Evolutionary conservation across 208 protist genomes (phyloP), one percentile per base, ranked within the genome.

Genomic region (Leishmania major): DNA sequence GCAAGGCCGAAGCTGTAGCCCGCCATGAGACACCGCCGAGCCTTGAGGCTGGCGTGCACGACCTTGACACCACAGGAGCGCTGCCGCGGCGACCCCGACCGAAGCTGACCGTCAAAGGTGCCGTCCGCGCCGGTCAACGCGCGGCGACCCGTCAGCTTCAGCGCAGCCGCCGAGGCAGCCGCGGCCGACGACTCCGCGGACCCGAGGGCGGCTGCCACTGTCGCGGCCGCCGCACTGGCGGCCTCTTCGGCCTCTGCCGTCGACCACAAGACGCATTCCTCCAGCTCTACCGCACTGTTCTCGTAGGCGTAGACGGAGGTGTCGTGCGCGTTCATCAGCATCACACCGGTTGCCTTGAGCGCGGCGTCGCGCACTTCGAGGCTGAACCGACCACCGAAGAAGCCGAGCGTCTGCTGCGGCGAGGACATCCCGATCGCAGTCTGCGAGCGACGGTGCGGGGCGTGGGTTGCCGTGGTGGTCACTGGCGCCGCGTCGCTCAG

Each of bases 301-400:
- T 93, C 89, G 79, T 93, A 94, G 13, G 85, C 89, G 84, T 94
- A 96, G 47, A 95, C 80, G 70, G 88, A 86, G 55, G 91, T 89
- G 53, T 93, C 88, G 57, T 84, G 69, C 31, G 89, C 84, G 70
- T 94, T 83, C 25, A 90, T 72, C 22, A 94, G 55, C 28, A 90
- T 84, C 35, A 94, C 59, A 8, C 89, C 87, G n/a, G 47, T 85
- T 0, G 86, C 90, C 57, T 88, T 87, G 53, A 95, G 77, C 35
- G 79, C 78, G 0, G 90, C 88, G 71, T 87, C 85, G 35, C 89
- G 89, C 40, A 95, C 88, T 70, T 96, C 93, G 17, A 96, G 66
- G 53, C 87, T 85, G 75, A 94, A 96, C 22, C 87, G 79, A 15
- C 92, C 93, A 28, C 93, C 93, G 62, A 60, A 84, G 77, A 94